Base-by-base conservation (phyloP, 1,139 yeast genomes). In the Debaryomyces nepalensis region DNA sequence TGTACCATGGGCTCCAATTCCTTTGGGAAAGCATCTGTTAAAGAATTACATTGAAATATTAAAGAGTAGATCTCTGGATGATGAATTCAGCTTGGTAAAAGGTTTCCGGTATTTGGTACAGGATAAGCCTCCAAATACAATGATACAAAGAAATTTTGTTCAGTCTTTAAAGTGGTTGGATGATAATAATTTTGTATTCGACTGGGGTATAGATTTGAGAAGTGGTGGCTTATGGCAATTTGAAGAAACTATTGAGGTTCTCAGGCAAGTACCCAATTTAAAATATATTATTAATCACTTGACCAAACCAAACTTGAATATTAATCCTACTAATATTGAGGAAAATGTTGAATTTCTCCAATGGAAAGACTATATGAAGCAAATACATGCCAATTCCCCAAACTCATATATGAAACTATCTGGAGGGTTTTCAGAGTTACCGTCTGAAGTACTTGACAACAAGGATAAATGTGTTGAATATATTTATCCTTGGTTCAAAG, bases 101-200 rank as follows among this genome's bases (percentile, higher is more conserved):
- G 78, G 76, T 1, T 67, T 69, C 46, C 50, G 77, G 29, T 71
- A 61, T 48, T 58, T 73, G 26, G 43, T 72, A 3, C 77, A 73
- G 46, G 76, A 69, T 43, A 68, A 70, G 45, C 72, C 70, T 1
- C 43, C 42, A 1, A 63, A 63, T 0, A 59, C 63, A 0, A 65
- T 66, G 70, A 35, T 57, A 4, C 39, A 53, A 4, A 42, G 43
- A 2, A 32, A 47, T 4, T 63, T 70, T 41, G 49, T 60, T 15
- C 63, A 61, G 5, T 54, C 64, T 0, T 41, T 71, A 19, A 53
- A 63, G 7, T 67, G 66, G 64, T 41, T 71, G 8, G 64, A 59
- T 3, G 44, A 47, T 2, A 37, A 58, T 4, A 51, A 57, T 11
- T 61, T 48, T 29, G 55, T 56, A 1, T 72, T 70, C 47, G 77